A percentile compares a stretch with the other conserved stretches of the same genome.
These are phyloP conservation scores for Fragaria vesca DNA, from an alignment of 306 rosid species.

Conservation along the genomic window DNA sequence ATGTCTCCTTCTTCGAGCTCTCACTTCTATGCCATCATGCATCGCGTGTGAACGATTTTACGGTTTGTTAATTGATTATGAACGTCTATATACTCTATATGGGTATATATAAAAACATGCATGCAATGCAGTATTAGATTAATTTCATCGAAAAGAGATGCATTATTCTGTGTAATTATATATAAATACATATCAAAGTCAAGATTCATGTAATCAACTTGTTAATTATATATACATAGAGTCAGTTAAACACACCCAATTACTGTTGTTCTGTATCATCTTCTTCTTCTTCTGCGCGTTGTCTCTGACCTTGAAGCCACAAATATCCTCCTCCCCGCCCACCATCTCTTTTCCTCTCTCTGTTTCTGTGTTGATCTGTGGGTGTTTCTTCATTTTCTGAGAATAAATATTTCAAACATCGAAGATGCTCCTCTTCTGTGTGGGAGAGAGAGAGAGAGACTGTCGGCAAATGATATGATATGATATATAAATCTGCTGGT, in stretches of 20 bases:
- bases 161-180: neutral
- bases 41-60: neutral
- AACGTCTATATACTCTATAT: too few relatives aligned
- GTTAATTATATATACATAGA: neutral
- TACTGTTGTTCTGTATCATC: neutral
- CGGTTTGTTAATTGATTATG: neutral
- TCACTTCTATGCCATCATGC: neutral
- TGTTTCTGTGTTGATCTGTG: neutral
- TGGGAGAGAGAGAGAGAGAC: neutral
- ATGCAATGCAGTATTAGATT: neutral
- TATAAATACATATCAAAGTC: neutral
- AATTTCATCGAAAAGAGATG: neutral
- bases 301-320: conserved; percentile 12
- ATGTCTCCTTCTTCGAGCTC: neutral
- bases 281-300: neutral
- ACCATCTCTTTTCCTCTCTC: neutral
- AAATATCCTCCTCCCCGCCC: neutral
- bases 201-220: neutral
- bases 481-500: neutral
- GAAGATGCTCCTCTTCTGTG: neutral
- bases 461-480: conserved; percentile 6
- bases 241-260: neutral
- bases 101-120: neutral
- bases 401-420: neutral
- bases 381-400: neutral